Evolutionary conservation across 1,284 basidiomycete genomes (phyloP), one percentile per base, ranked within the genome.

Genomic region (Erythrobasidium hasegawianum): DNA sequence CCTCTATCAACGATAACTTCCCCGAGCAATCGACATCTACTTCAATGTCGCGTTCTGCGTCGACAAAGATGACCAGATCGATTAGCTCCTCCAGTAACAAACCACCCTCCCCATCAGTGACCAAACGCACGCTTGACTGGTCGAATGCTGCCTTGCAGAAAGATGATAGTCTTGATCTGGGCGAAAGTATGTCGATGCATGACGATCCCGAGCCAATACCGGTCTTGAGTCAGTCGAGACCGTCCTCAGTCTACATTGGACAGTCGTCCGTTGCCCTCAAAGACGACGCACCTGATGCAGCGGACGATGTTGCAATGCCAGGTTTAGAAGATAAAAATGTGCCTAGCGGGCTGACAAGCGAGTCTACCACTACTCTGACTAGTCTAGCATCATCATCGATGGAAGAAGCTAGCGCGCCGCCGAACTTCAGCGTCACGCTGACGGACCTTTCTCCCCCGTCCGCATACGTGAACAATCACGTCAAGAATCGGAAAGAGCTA

Each of bases 401-500:
- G 29, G 24, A 59, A 13, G 27, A 39, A 2, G 5, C n/a, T 1
- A 18, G 38, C 16, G 41, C 54, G 16, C 54, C 54, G 16, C 62
- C 62, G 20, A n/a, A 54, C 14, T 64, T 66, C 24, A 49, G 56
- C 5, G 56, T 69, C 16, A 52, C 59, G 0, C 57, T 69, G 2
- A 69, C 68, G 11, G 68, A 69, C 29, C 43, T 69, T 1, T 67
- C 64, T 10, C 56, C 68, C 20, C 68, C 68, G 0, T 57, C 59
- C 7, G 68, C 68, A 16, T 69, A 62, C 52, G 50, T 53, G 22
- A 59, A 59, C 27, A 67, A 62, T n/a, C 62, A 65, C 22, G 59
- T 69, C 38, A 67, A 64, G 49, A 58, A 53, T 24, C 59, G 66
- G 11, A 68, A 55, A 13, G 68, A 69, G 26, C 56, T 69, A 11